Percentiles rank a stretch among this genome's conserved stretches.
phyloP scores from a whole-genome alignment of 164 flowering plant species.

The Sedum album region DNA sequence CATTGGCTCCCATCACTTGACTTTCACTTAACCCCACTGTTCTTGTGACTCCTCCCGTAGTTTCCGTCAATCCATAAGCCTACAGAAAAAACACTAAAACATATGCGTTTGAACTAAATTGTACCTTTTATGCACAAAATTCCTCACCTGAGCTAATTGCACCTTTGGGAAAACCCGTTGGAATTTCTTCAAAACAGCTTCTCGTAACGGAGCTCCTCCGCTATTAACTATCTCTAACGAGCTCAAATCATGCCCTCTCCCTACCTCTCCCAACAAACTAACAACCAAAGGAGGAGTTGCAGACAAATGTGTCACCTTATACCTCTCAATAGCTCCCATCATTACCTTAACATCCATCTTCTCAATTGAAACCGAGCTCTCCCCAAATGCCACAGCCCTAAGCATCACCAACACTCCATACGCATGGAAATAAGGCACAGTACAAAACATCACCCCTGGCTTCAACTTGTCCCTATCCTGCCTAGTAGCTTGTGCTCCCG shows the following conservation, averaged over 20 bases:
- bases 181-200: constrained; percentile 13
- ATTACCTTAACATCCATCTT: constrained; percentile 10
- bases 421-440: constrained; percentile 24
- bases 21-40: constrained; percentile 10
- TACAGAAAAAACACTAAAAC: background rate
- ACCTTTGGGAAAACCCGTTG: constrained; percentile 15
- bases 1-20: constrained; percentile 7
- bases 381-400: constrained; percentile 18
- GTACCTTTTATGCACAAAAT: background rate
- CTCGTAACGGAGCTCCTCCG: constrained; percentile 17
- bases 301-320: constrained; percentile 19
- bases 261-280: constrained; percentile 12
- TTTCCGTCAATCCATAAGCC: constrained; percentile 15
- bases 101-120: background rate
- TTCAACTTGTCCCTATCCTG: constrained; percentile 1
- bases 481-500: constrained; percentile 3
- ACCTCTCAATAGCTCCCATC: constrained; percentile 19
- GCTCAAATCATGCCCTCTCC: constrained; percentile 9
- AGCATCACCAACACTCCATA: constrained; percentile 17
- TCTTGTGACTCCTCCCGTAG: constrained; percentile 9
- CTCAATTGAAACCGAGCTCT: constrained; percentile 16
- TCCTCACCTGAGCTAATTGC: constrained; percentile 17
- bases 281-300: constrained; percentile 25
- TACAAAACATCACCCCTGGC: constrained; percentile 15
- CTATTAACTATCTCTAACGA: constrained; percentile 12